Base-by-base conservation (phyloP, 2,329 filamentous ascomycete species). In the Xylaria sp. region DNA sequence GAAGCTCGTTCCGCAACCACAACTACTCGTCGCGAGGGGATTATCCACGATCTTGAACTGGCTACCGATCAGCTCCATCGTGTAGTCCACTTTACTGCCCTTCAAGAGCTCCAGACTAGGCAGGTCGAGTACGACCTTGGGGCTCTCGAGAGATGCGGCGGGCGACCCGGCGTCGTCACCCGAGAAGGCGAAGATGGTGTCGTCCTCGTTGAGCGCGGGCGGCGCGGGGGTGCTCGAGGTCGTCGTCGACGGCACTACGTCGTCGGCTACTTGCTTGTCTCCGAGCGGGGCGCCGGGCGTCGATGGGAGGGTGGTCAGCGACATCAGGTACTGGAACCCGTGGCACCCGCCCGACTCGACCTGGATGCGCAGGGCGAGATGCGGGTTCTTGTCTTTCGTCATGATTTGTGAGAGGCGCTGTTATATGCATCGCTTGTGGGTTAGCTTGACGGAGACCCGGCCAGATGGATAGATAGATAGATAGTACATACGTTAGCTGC, bases 31-130 rank as follows among this genome's bases (percentile, higher is more conserved):
- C 4, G 96, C 96, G 48, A 90, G 85, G 0, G 96, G 96, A 77
- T 98, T 99, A 75, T 97, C 94, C 69, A 93, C 91, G 77, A 99
- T 94, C 85, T 97, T 97, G 81, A 99, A 99, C 82, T 98, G 94
- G 76, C 91, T 93, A 29, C 92, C 92, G 70, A 79, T 77, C 59
- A 99, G 84, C 83, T 98, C 96, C 87, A 92, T 96, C 0, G 94
- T 98, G 77, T 94, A 99, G 78, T 99, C 96, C 44, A 99, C 91
- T 79, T 94, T 98, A 82, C 94, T 98, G 10, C 95, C 96, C 78
- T 93, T 94, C 66, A 99, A 82, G 62, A 99, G 81, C 72, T 97
- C 94, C 68, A 99, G 82, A 60, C 94, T 97, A 2, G 93, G 89
- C 73, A 91, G 88, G 78, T 99, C 96, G 77, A 99, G 89, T 25